phyloP scores from a whole-genome alignment of 2,329 filamentous ascomycete genomes.

The Berkeleyomyces rouxiae region DNA sequence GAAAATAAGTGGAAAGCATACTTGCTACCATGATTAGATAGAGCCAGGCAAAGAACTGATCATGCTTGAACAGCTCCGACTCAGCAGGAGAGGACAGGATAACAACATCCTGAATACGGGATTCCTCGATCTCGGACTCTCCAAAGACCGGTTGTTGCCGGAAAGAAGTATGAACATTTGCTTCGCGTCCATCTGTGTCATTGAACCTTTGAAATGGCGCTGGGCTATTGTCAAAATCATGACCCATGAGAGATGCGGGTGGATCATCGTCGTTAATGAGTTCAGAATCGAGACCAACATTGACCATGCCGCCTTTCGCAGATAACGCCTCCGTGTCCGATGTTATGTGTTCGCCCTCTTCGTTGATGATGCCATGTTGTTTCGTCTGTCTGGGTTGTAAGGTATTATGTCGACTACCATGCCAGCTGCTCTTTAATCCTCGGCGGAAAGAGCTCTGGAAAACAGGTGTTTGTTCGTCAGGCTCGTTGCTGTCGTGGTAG shows the following conservation, averaged over 20 bases:
- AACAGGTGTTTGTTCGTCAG: slow-evolving; percentile 6
- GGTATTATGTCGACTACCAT: slow-evolving; percentile 21
- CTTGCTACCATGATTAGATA: slow-evolving; percentile 74
- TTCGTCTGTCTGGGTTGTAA: neutral
- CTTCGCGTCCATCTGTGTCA: neutral
- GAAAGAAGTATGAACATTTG: slow-evolving; percentile 18
- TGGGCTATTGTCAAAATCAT: slow-evolving; percentile 34
- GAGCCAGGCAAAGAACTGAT: slow-evolving; percentile 80
- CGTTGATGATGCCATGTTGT: slow-evolving; percentile 22
- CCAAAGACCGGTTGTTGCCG: slow-evolving; percentile 22
- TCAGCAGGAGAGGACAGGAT: slow-evolving; percentile 20
- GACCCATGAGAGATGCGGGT: slow-evolving; percentile 41
- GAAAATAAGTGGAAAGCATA: slow-evolving; percentile 72
- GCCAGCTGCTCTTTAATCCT: slow-evolving; percentile 50
- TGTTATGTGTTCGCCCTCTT: slow-evolving; percentile 28
- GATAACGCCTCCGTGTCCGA: slow-evolving; percentile 1
- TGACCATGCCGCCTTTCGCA: slow-evolving; percentile 56
- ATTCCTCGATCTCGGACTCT: slow-evolving; percentile 32
- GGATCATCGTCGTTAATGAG: slow-evolving; percentile 39
- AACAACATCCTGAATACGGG: slow-evolving; percentile 16
- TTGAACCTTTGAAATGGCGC: slow-evolving; percentile 46
- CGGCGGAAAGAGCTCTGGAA: slow-evolving; percentile 17
- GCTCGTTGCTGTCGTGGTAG: slow-evolving; percentile 18
- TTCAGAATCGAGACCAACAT: slow-evolving; percentile 64
- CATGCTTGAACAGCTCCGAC: slow-evolving; percentile 61